Conservation (phyloP, 192 early-diverging fungal species). For the Funneliformis geosporum region DNA sequence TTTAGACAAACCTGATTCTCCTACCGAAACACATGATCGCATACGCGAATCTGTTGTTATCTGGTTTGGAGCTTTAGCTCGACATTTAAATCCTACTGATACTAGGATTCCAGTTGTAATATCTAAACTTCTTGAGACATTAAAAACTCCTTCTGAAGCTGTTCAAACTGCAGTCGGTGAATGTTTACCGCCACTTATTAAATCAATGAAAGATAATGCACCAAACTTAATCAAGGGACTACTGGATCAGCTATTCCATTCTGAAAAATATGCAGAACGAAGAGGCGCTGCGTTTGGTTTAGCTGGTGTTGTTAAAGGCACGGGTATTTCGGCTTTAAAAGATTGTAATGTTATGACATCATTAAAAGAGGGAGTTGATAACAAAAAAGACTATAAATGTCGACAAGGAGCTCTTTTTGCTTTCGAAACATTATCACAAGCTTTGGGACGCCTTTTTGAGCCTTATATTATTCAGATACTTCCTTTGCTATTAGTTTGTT, state of each 20-base stretch:
- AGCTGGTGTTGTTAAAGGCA: slow-evolving; percentile 90
- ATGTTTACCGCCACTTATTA: slow-evolving; percentile 90
- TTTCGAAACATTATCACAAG: slow-evolving; percentile 83
- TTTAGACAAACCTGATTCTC: slow-evolving; percentile 66
- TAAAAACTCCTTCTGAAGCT: slow-evolving; percentile 90
- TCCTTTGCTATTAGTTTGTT: slow-evolving; percentile 84
- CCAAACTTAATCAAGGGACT: slow-evolving; percentile 62
- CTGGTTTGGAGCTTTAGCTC: slow-evolving; percentile 86
- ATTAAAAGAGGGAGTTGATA: slow-evolving; percentile 80
- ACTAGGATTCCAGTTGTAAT: slow-evolving; percentile 78
- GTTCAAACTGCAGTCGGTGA: slow-evolving; percentile 94
- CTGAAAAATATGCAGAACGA: slow-evolving; percentile 80
- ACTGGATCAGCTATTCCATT: slow-evolving; percentile 68
- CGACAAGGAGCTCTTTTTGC: slow-evolving; percentile 95
- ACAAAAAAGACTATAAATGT: slow-evolving; percentile 70
- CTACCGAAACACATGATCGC: slow-evolving; percentile 77
- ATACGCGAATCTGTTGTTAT: slow-evolving; percentile 93
- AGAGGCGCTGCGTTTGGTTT: slow-evolving; percentile 95
- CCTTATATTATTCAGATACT: slow-evolving; percentile 95
- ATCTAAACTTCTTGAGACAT: slow-evolving; percentile 82
- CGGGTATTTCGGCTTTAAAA: slow-evolving; percentile 86
- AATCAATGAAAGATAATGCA: slow-evolving; percentile 64
- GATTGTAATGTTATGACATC: slow-evolving; percentile 77
- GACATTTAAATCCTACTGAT: slow-evolving; percentile 76
- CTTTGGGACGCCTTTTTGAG: slow-evolving; percentile 91